Evolutionary conservation across 306 rosid species (phyloP), one percentile per base, ranked within the genome.

Genomic region (Casuarina cunninghamiana): DNA sequence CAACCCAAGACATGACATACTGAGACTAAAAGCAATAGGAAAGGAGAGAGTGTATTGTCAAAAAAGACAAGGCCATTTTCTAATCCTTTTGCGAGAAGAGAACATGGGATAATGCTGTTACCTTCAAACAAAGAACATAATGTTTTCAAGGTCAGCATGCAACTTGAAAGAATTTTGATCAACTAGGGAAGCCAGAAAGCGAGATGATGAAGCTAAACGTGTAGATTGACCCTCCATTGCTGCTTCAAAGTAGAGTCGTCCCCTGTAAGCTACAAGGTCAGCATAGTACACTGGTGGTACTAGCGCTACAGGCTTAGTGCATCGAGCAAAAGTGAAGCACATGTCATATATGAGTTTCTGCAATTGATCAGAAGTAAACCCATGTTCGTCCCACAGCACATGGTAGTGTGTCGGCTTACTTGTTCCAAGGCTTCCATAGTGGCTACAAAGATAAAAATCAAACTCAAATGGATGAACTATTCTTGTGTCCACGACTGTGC

Each of bases 281-380:
- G 97, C 97, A 80, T 92, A 92, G 84, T 90, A 92, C 75, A 92
- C 96, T 0, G 97, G 96, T 35, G 96, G 89, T 39, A 89, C 96
- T 71, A 92, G 61, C 1, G 97, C 90, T 7, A 92, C 96, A 3
- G 97, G 97, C 83, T 89, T 86, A 8, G 97, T 92, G 87, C 97
- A 92, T 75, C 93, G 86, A 38, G 96, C 97, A 86, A 89, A 87
- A 61, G 93, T 92, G 72, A 87, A 92, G 82, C 97, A 92, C 93
- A 89, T 78, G 41, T 87, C 84, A 61, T 86, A 90, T 72, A 89
- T 87, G 73, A 92, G 96, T 60, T 89, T 87, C 84, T 92, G 97
- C 82, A 89, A 62, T 44, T 76, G 79, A 54, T 90, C 96, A 55
- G 97, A 92, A 9, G 91, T 83, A 75, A 92, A 92, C 44, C 41